Percentiles rank a stretch among this genome's conserved stretches.
Conservation (phyloP, 2,329 filamentous ascomycete genomes). For the Pseudogymnoascus sp. region DNA sequence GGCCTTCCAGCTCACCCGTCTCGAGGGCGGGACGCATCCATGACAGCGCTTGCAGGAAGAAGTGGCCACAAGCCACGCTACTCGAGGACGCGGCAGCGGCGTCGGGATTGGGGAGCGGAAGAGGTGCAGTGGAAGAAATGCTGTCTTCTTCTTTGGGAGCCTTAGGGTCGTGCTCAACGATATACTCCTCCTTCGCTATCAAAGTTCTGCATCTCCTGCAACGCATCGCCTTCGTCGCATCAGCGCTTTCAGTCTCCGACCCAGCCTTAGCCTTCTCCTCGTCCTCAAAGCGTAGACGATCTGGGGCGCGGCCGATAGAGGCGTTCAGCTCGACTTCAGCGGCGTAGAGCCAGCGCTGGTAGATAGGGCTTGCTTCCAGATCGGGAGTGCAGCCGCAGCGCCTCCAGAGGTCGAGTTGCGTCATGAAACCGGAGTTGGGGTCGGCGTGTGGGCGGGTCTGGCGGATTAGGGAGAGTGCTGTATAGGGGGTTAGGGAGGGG, state of each 20-base stretch:
- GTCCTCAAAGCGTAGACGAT: slow-evolving; percentile 75
- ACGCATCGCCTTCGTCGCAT: slow-evolving; percentile 48
- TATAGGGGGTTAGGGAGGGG: slow-evolving; percentile 38
- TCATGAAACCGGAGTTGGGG: slow-evolving; percentile 87
- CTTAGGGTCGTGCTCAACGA: slow-evolving; percentile 44
- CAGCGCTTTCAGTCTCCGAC: slow-evolving; percentile 14
- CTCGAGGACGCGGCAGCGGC: slow-evolving; percentile 25
- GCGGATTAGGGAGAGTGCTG: slow-evolving; percentile 61
- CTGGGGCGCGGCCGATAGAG: slow-evolving; percentile 69
- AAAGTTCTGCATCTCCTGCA: slow-evolving; percentile 77
- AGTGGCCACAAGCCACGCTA: slow-evolving; percentile 58
- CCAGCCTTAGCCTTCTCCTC: slow-evolving; percentile 41
- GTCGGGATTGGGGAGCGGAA: slow-evolving; percentile 18
- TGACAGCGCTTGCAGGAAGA: slow-evolving; percentile 83
- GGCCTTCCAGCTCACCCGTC: slow-evolving; percentile 72
- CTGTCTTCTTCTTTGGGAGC: slow-evolving; percentile 15
- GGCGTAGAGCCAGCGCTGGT: slow-evolving; percentile 70
- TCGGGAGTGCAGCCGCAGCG: slow-evolving; percentile 71
- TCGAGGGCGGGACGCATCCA: slow-evolving; percentile 90
- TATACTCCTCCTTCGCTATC: slow-evolving; percentile 31
- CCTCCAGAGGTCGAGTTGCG: slow-evolving; percentile 79
- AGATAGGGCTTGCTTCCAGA: slow-evolving; percentile 61
- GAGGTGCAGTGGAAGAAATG: slow-evolving; percentile 17
- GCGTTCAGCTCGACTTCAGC: slow-evolving; percentile 59
- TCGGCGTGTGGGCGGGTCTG: slow-evolving; percentile 69